Base-by-base conservation (phyloP, 345 rosid genomes). In the Euphorbia peplus region DNA sequence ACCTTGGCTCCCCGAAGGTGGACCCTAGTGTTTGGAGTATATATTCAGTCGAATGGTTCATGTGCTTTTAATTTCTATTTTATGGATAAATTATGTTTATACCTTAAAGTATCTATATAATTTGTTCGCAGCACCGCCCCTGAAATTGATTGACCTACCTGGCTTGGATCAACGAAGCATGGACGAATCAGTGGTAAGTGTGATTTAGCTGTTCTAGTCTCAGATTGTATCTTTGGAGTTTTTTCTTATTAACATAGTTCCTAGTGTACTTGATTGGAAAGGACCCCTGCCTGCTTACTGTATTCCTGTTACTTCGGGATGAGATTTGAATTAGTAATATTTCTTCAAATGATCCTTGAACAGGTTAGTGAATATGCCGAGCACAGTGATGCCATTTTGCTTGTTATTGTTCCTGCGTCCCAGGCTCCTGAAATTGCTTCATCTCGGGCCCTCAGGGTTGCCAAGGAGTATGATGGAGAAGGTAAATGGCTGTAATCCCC, bases 141-240 rank as follows among this genome's bases (percentile, higher is more conserved):
- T 95, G 75, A 95, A 95, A 81, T 81, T 95, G 87, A 71, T 90
- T 66, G 99, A 95, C 80, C 84, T 95, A 75, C 99, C 99, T 69
- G 99, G 99, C 78, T 70, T 92, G 79, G 99, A 95, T 77, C 99
- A 91, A 81, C 84, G 96, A 69, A 85, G 87, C 73, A 83, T 91
- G 83, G 97, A 88, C 55, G 98, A 88, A 60, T 77, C 35, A 1
- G 42, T 55, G 62, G 52, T 67, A 39, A 54, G 50, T 22, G 39
- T 22, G 42, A 1, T 37, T 39, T 39, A 53, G 18, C 44, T 25
- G 53, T 55, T 54, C 51, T 55, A 55, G 52, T 25, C 25, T 0
- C 26, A 12, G 26, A 67, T 55, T 25, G 37, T 25, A 54, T 54
- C 3, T n/a, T 8, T 5, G 39, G 53, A 55, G 37, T 22, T 22